Base-by-base conservation (phyloP, 176 grass and related monocot species). In the Ananas comosus region DNA sequence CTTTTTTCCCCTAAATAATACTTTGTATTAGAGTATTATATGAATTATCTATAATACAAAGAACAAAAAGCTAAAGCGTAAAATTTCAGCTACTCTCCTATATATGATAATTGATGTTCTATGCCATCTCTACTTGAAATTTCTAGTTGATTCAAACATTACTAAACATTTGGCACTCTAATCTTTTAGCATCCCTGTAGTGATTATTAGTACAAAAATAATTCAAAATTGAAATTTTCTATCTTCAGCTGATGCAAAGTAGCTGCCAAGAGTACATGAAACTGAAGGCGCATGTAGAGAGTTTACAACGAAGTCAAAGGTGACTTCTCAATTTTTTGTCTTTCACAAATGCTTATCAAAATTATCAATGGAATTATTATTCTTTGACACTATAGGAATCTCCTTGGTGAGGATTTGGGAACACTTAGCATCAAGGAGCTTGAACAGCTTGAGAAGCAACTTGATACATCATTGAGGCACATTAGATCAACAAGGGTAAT, bases 401-500 rank as follows among this genome's bases (percentile, higher is more conserved):
- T 99, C 56, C 84, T 99, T 49, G 94, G 94, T 50, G 94, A 99
- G 52, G 90, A 99, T 78, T 69, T 99, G 4, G 78, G 59, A 0
- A n/a, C 65, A 66, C 85, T 93, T 2, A 84, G 49, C 50, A 63
- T 90, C 49, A 92, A 99, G 47, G 75, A 93, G 22, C 87, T 99
- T 54, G 89, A 93, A 48, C 83, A 85, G 72, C 94, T 99, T 59
- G 94, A 99, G 70, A 82, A 87, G 56, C 84, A 90, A 78, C 94
- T 99, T 70, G 94, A 99, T 78, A 80, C 74, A 64, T 93, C 94
- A 70, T 87, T 99, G 53, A 93, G 79, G 80, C 90, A 93, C 74
- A 93, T 93, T 80, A 82, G 94, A 90, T 91, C 94, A 42, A 88
- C 90, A 65, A 88, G 90, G 85, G 94, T 99, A 91, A 72, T 49